Percentiles rank a stretch among this genome's conserved stretches.
phyloP scores from a whole-genome alignment of 495 filamentous ascomycete species.

The Clavariopsis aquatica region DNA sequence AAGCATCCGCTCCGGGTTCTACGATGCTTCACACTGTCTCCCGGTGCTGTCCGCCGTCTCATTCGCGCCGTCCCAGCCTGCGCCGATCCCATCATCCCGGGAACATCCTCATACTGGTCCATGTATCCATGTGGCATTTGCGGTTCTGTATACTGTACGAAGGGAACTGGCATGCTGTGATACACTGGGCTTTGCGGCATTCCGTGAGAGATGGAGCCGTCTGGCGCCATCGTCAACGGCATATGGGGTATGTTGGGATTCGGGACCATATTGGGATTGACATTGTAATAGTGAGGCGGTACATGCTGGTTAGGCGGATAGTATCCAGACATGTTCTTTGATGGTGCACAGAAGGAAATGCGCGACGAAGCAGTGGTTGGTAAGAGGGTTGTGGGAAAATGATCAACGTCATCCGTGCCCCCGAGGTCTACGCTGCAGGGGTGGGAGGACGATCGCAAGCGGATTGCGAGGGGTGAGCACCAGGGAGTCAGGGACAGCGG shows the following conservation, averaged over 20 bases:
- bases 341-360: neutral
- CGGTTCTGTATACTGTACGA: conserved; percentile 24
- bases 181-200: conserved; percentile 25
- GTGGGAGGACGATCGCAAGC: conserved; percentile 28
- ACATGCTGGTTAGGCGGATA: conserved; percentile 35
- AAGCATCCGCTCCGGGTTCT: conserved; percentile 93
- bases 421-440: conserved; percentile 20
- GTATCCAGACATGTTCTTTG: conserved; percentile 37
- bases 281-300: conserved; percentile 35
- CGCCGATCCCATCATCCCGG: conserved; percentile 9
- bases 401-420: conserved; percentile 40
- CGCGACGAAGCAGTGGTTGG: conserved; percentile 10
- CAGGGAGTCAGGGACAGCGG: conserved; percentile 12
- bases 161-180: conserved; percentile 26
- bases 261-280: conserved; percentile 29
- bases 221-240: conserved; percentile 22
- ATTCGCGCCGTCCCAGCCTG: conserved; percentile 27
- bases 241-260: conserved; percentile 24
- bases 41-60: conserved; percentile 40
- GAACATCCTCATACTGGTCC: conserved; percentile 36
- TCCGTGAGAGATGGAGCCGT: conserved; percentile 26
- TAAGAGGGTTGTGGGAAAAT: conserved; percentile 4
- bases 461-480: conserved; percentile 3
- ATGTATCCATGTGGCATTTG: conserved; percentile 34
- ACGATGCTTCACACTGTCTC: conserved; percentile 88